These are phyloP conservation scores for Kalaharituber pfeilii DNA, from an alignment of 2,329 filamentous ascomycete genomes.

Conservation along the genomic window DNA sequence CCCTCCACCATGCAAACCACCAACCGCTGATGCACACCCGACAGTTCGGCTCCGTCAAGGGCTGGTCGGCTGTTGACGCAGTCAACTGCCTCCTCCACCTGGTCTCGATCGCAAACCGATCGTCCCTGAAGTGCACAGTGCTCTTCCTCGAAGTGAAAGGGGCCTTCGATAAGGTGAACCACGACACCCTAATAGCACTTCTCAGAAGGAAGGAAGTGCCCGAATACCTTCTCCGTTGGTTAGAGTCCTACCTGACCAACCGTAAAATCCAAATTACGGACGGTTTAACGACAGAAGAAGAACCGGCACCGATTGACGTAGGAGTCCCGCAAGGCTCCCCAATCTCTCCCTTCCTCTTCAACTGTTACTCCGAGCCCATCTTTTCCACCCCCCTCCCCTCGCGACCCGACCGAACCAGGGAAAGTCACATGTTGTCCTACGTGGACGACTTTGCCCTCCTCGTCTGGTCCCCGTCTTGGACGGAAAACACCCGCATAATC, in stretches of 20 bases:
- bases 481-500: neutral
- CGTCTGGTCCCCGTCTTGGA: neutral
- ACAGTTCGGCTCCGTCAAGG: neutral
- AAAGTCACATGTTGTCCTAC: neutral
- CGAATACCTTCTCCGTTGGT: neutral
- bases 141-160: neutral
- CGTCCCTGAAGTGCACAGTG: neutral
- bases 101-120: neutral
- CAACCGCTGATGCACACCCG: too few relatives aligned
- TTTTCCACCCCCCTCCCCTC: neutral
- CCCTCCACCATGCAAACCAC: neutral
- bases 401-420: neutral
- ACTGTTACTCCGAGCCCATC: neutral
- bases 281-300: neutral
- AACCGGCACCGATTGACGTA: neutral
- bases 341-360: neutral
- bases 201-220: neutral
- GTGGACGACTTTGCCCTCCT: neutral
- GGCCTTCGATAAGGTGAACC: neutral
- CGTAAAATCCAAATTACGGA: neutral
- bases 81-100: neutral
- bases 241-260: neutral
- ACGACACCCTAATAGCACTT: neutral
- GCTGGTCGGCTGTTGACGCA: neutral
- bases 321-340: neutral